Evolutionary conservation across 1,139 yeast species (phyloP).

Genomic region (Geotrichum carabidarum): DNA sequence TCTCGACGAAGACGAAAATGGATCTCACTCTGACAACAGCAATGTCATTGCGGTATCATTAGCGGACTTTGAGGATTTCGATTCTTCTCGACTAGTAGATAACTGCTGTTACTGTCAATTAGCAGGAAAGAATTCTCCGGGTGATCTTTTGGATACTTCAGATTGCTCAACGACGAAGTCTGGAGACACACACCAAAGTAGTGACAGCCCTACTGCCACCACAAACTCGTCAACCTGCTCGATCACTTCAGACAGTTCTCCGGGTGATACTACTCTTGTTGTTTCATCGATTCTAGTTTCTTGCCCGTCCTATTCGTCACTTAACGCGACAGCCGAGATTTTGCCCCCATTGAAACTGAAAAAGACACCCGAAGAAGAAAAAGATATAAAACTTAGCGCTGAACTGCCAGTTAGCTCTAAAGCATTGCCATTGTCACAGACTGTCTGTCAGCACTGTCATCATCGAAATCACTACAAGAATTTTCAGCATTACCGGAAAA

Average conservation of each 20-base stretch:
- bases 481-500: slow-evolving; percentile 1
- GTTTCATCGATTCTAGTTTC: neutral
- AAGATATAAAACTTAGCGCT: neutral
- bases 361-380: neutral
- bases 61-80: neutral
- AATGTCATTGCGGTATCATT: neutral
- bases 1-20: neutral
- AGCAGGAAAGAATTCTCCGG: neutral
- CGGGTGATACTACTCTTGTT: neutral
- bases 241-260: neutral
- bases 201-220: neutral
- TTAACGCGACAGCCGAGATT: slow-evolving; percentile 5
- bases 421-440: neutral
- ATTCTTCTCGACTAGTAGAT: neutral
- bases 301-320: slow-evolving; percentile 5
- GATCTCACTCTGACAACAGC: neutral
- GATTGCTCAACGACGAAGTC: neutral
- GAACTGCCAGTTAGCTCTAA: too few relatives aligned
- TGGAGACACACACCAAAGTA: neutral
- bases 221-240: neutral
- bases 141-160: neutral
- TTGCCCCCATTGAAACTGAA: neutral
- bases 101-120: slow-evolving; percentile 1
- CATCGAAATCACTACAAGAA: neutral
- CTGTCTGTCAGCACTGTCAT: neutral